Base-by-base conservation (phyloP, 2,329 filamentous ascomycete genomes). In the Fusarium penzigii region DNA sequence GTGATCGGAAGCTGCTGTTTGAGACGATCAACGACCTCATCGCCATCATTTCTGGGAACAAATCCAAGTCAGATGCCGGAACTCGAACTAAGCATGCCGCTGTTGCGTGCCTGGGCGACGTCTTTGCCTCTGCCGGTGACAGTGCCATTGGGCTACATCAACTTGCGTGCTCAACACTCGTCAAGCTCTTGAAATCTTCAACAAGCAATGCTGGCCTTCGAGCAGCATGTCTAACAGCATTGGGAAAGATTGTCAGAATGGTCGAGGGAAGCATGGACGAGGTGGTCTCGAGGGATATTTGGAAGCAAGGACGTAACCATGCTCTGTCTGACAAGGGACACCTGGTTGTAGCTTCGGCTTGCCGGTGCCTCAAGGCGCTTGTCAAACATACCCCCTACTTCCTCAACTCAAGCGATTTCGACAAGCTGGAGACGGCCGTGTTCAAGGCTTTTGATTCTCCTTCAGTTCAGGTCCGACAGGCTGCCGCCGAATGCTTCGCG, bases 11-110 rank as follows among this genome's bases (percentile, higher is more conserved):
- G 69, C 80, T 96, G 46, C 81, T 99, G 3, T 97, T 95, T 68
- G 94, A 99, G 72, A 95, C 91, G 1, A 89, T 97, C 68, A 96
- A 94, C 65, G 93, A 97, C 61, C 78, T 97, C 11, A 79, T 92
- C 10, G 78, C 75, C 11, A 85, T 96, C 50, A 70, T 96, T 42
- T 85, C 85, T 54, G 82, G 82, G 44, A 84, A 87, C 17, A 97
- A 96, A 70, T 79, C 79, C 34, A 88, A 87, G 69, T 76, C 76
- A 48, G 92, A 97, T 52, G 85, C 85, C 61, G 92, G 96, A 64
- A 70, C 88, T 46, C 85, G 86, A 65, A 82, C 85, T 4, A 95
- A 90, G 72, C 92, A 97, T 80, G 92, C 92, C 6, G 93, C 93
- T 17, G 88, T 90, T 39, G 84, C 88, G 68, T 96, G 91, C 67